Percentiles rank a stretch among this genome's conserved stretches.
Evolutionary conservation across 441 rosid species (phyloP).

Genomic region (Flueggea neowawraea): DNA sequence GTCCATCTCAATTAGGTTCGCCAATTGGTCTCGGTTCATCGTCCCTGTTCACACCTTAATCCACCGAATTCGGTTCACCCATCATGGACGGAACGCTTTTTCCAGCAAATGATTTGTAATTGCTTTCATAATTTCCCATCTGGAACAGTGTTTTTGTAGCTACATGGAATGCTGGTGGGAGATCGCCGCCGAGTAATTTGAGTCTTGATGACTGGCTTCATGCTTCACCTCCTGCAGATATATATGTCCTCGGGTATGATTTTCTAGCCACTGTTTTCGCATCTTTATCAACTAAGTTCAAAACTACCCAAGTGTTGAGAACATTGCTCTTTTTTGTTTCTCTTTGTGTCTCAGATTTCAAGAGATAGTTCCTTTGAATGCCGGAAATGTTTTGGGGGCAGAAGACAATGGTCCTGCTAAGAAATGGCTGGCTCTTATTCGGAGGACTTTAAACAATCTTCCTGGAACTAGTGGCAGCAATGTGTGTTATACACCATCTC

Average conservation of each 20-base stretch:
- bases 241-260: slow-evolving; percentile 88
- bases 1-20: no score
- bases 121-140: slow-evolving; percentile 11
- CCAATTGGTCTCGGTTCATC: no score
- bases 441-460: slow-evolving; percentile 82
- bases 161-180: slow-evolving; percentile 97
- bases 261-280: slow-evolving; percentile 7
- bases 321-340: slow-evolving; percentile 7
- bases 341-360: slow-evolving; percentile 60
- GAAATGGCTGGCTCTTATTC: slow-evolving; percentile 85
- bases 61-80: no score
- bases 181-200: slow-evolving; percentile 79
- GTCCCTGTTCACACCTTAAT: no score
- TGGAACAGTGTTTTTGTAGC: slow-evolving; percentile 81
- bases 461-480: slow-evolving; percentile 77
- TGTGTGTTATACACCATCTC: slow-evolving; percentile 77
- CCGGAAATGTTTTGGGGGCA: slow-evolving; percentile 93
- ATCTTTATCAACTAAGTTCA: neutral
- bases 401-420: slow-evolving; percentile 99
- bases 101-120: slow-evolving; percentile 6
- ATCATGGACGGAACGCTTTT: no score
- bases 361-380: slow-evolving; percentile 96
- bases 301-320: no score
- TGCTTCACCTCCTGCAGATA: slow-evolving; percentile 92
- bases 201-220: slow-evolving; percentile 94